Percentiles rank a stretch among this genome's conserved stretches.
Evolutionary conservation across 345 rosid species (phyloP).

Genomic region (Brassica incana): DNA sequence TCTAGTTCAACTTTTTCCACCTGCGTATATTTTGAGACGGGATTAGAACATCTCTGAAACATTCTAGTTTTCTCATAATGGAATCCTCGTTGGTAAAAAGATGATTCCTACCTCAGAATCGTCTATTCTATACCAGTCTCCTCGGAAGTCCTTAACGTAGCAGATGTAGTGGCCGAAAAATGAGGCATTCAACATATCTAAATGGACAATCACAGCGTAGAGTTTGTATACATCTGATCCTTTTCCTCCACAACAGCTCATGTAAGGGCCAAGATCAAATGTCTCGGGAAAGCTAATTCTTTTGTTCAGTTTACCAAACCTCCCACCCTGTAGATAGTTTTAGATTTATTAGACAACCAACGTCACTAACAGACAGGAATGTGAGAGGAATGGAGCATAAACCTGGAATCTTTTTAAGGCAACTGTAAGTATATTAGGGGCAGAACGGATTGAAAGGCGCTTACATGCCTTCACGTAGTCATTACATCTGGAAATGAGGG

Average conservation of each 20-base stretch:
- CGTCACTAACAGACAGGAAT: background rate
- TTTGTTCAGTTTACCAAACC: slow-evolving; percentile 97
- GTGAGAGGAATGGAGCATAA: slow-evolving; percentile 19
- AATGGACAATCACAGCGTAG: slow-evolving; percentile 90
- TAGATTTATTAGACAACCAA: slow-evolving; percentile 11
- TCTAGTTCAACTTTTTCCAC: slow-evolving; percentile 70
- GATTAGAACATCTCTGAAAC: background rate
- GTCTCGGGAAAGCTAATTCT: slow-evolving; percentile 79
- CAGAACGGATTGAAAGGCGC: slow-evolving; percentile 69
- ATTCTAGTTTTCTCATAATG: too few relatives aligned
- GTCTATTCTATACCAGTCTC: slow-evolving; percentile 83
- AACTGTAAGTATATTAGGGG: slow-evolving; percentile 93
- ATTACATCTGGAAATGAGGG: slow-evolving; percentile 55
- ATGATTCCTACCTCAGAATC: slow-evolving; percentile 70
- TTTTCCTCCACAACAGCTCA: slow-evolving; percentile 64
- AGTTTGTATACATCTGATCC: slow-evolving; percentile 73
- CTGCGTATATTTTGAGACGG: slow-evolving; percentile 43
- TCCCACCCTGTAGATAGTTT: slow-evolving; percentile 73
- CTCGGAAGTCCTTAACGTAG: slow-evolving; percentile 78
- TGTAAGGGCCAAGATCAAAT: slow-evolving; percentile 82
- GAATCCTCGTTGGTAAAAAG: background rate
- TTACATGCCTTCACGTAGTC: slow-evolving; percentile 98
- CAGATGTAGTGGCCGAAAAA: slow-evolving; percentile 95
- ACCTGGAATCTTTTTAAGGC: slow-evolving; percentile 96
- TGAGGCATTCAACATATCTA: slow-evolving; percentile 95